Base-by-base conservation (phyloP, 257 asterid genomes). In the Pogostemon cablin region DNA sequence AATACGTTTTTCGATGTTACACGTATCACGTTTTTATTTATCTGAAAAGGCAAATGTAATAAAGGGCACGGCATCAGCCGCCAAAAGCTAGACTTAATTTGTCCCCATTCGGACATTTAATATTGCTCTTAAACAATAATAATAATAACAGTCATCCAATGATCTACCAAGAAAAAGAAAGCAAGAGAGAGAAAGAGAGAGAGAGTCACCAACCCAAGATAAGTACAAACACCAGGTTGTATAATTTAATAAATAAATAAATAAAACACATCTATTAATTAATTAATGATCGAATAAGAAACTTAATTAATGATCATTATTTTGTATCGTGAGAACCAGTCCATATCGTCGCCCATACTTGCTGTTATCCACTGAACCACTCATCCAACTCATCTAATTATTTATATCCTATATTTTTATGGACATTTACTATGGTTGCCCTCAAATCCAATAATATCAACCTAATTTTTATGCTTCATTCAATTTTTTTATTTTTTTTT, bases 301-400 rank as follows among this genome's bases (percentile, higher is more conserved):
- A 5, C 10, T 20, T 3, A 46, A 68, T 57, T 64, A 32, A 47
- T 44, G 1, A 17, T 62, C 6, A 54, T 60, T 11, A 25, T 53
- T 56, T 37, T 62, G 11, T 69, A 68, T 38, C 25, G 4, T 48
- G 61, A 44, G 75, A 75, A 72, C 20, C 53, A 63, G 74, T 63
- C 83, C 42, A 67, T 60, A 17, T 53, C 59, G 62, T 74, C 81
- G 50, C 62, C 71, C 64, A 62, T 67, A 44, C 49, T 38, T n/a
- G 38, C 35, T 60, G 70, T 73, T 70, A 72, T 62, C 80, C 78
- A 62, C 66, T 56, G 67, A 48, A 53, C 35, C 70, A 40, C 38
- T 52, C 69, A 72, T 53, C 72, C 79, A 77, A 54, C 75, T 73
- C 69, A 67, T 62, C 75, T 47, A 41, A 50, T 42, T 66, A 37